Conservation (phyloP, 441 rosid genomes). For the Biscutella laevigata region DNA sequence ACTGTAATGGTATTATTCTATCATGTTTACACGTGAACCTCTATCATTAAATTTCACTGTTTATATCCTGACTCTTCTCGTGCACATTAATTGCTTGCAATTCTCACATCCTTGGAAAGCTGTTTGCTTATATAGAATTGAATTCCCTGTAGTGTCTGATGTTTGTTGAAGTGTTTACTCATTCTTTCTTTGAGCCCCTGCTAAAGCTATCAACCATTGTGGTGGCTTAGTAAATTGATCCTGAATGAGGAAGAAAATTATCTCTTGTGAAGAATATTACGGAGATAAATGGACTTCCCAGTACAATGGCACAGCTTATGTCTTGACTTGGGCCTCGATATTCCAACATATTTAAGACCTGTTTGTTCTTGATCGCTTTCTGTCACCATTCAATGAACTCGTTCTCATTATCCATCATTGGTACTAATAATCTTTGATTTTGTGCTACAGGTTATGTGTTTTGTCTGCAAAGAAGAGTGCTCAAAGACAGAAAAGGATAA, state of each 20-base stretch:
- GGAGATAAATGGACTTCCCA: too few species aligned
- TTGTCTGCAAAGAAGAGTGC: constrained; percentile 46
- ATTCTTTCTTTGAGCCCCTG: not conserved
- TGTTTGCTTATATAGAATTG: not conserved
- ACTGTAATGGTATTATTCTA: constrained; percentile 93
- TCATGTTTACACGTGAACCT: constrained; percentile 30
- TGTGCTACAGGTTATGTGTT: constrained; percentile 50
- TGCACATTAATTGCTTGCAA: not conserved
- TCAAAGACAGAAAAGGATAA: constrained; percentile 35
- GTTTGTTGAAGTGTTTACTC: not conserved
- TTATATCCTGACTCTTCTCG: not conserved
- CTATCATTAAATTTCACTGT: constrained; percentile 15
- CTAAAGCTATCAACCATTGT: too few species aligned
- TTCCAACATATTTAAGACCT: too few species aligned
- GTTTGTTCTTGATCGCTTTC: not conserved
- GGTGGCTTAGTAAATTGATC: too few species aligned
- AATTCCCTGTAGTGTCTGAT: not conserved
- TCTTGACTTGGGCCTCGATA: too few species aligned
- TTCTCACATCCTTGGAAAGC: too few species aligned
- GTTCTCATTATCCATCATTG: not conserved
- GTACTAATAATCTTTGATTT: not conserved
- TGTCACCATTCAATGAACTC: not conserved
- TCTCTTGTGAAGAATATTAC: too few species aligned
- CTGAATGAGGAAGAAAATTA: too few species aligned
- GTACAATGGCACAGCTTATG: too few species aligned